Evolutionary conservation across 345 rosid genomes (phyloP).

Genomic region (Bruguiera sexangula): DNA sequence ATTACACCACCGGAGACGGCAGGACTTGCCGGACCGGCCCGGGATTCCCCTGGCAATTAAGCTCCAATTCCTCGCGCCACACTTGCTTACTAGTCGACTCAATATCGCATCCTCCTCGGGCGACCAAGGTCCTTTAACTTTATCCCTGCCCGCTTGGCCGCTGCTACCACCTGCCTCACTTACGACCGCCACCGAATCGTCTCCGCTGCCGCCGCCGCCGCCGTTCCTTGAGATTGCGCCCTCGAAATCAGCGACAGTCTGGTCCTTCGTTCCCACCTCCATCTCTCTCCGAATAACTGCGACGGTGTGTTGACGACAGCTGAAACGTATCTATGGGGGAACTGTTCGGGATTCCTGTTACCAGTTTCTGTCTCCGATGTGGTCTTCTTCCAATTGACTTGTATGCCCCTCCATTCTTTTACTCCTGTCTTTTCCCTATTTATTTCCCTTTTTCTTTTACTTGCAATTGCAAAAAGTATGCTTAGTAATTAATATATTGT

Average conservation of each 20-base stretch:
- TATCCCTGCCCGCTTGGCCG: slow-evolving; percentile 27
- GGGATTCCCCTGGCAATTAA: slow-evolving; percentile 68
- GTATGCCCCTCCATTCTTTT: background rate
- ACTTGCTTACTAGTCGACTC: slow-evolving; percentile 41
- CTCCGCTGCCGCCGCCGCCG: slow-evolving; percentile 25
- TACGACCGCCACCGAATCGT: slow-evolving; percentile 22
- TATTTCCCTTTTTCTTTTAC: too few relatives aligned
- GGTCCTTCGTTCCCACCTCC: slow-evolving; percentile 7
- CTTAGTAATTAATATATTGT: too few relatives aligned
- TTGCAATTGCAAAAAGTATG: too few relatives aligned
- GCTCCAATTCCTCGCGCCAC: slow-evolving; percentile 66
- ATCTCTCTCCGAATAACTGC: slow-evolving; percentile 17
- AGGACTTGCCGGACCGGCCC: slow-evolving; percentile 83
- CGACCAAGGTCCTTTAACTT: slow-evolving; percentile 60
- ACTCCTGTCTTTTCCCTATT: too few relatives aligned
- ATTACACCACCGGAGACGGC: slow-evolving; percentile 94
- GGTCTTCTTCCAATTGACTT: background rate
- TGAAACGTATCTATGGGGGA: slow-evolving; percentile 20
- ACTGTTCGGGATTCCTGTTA: slow-evolving; percentile 3
- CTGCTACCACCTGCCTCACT: slow-evolving; percentile 27
- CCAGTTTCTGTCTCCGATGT: background rate
- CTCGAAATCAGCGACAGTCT: too few relatives aligned
- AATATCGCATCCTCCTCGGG: slow-evolving; percentile 58
- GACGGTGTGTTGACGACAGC: slow-evolving; percentile 3
- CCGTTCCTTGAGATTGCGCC: background rate